Conservation (phyloP, 2,329 filamentous ascomycete genomes). For the Diplodia sapinea region DNA sequence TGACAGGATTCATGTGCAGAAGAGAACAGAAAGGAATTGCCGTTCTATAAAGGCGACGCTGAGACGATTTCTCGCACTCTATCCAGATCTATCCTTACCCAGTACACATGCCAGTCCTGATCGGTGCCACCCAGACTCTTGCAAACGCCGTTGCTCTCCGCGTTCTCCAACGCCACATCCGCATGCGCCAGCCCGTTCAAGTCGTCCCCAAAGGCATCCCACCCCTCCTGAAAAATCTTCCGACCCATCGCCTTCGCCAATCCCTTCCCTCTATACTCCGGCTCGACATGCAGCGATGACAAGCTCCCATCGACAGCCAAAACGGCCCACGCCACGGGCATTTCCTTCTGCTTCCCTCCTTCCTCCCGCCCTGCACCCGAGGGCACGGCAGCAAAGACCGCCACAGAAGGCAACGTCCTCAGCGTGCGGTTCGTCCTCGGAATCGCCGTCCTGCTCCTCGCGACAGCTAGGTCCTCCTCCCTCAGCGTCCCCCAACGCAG, state of each 20-base stretch:
- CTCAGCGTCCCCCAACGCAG: conserved; percentile 63
- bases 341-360: conserved; percentile 33
- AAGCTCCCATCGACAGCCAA: conserved; percentile 67
- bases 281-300: conserved; percentile 66
- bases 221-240: conserved; percentile 60
- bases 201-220: conserved; percentile 35
- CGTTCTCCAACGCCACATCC: conserved; percentile 68
- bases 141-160: conserved; percentile 66
- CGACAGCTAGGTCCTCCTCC: conserved; percentile 61
- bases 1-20: too few species aligned
- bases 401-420: conserved; percentile 47
- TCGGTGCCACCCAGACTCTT: conserved; percentile 63
- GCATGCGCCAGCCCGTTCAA: conserved; percentile 45
- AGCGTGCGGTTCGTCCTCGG: conserved; percentile 59
- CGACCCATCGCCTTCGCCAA: conserved; percentile 67
- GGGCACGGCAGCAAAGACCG: conserved; percentile 42
- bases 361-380: not conserved
- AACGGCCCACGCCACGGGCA: conserved; percentile 69
- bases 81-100: conserved; percentile 56
- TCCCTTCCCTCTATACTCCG: conserved; percentile 64
- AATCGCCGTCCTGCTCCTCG: conserved; percentile 60
- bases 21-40: not conserved
- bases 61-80: not conserved
- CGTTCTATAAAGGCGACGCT: not conserved
- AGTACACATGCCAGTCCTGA: conserved; percentile 63